These are phyloP conservation scores for Aspergillus pseudoviridinutans DNA, from an alignment of 2,329 filamentous ascomycete species.

Conservation along the genomic window DNA sequence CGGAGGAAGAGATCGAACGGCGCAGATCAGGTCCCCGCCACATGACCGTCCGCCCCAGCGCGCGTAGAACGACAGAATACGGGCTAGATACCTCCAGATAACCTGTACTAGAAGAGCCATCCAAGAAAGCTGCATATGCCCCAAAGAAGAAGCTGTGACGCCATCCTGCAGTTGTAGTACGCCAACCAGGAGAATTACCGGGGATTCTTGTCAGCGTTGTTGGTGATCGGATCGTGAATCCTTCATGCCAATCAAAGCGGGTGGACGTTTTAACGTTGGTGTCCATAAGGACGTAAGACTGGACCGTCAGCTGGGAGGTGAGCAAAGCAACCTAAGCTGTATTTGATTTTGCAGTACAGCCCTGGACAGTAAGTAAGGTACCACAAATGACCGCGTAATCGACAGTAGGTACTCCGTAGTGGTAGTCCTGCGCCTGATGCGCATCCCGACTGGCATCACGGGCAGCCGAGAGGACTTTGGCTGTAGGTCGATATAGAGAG, in stretches of 20 bases:
- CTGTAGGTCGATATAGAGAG: too few relatives aligned
- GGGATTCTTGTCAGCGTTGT: background rate
- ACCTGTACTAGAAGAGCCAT: background rate
- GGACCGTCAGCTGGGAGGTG: background rate
- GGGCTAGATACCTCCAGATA: background rate
- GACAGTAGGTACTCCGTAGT: background rate
- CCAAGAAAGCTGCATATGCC: conserved; percentile 14
- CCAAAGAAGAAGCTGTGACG: conserved; percentile 21
- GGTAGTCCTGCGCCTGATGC: background rate
- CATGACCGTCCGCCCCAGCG: background rate
- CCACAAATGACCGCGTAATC: background rate
- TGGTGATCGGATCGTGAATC: conserved; percentile 5
- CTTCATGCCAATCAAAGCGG: background rate
- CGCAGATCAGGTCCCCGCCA: background rate
- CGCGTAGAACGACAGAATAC: background rate
- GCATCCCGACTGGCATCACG: background rate
- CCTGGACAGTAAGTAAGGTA: background rate
- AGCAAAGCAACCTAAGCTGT: background rate
- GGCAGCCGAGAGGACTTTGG: background rate
- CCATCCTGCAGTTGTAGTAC: conserved; percentile 14
- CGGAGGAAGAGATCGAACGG: background rate
- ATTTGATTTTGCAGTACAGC: background rate
- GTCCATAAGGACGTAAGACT: background rate
- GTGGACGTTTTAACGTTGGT: background rate
- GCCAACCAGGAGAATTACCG: conserved; percentile 3